phyloP scores from a whole-genome alignment of 2,329 filamentous ascomycete genomes.

The Westerdykella aurantiaca region DNA sequence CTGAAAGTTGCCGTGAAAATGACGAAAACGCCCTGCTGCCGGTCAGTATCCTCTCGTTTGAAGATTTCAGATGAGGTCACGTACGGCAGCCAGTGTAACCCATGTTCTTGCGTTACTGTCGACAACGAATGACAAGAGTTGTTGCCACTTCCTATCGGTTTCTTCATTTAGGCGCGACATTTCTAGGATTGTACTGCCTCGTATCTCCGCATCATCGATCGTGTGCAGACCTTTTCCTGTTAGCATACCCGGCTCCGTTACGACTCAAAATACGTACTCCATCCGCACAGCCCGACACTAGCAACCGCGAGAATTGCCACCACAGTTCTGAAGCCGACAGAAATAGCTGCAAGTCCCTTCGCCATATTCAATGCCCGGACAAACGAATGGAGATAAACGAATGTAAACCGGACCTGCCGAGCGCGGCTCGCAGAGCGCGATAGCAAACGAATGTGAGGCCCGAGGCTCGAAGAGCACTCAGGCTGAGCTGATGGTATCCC shows the following conservation, averaged over 20 bases:
- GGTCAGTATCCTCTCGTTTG: too few relatives aligned
- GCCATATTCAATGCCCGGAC: not conserved
- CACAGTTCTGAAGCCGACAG: slow-evolving; percentile 18
- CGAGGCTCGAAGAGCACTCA: too few relatives aligned
- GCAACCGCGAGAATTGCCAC: slow-evolving; percentile 16
- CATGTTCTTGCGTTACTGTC: slow-evolving; percentile 15
- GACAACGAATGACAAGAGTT: slow-evolving; percentile 13
- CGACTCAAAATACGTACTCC: slow-evolving; percentile 13
- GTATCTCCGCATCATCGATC: slow-evolving; percentile 18
- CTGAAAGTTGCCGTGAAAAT: slow-evolving; percentile 14
- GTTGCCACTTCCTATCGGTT: slow-evolving; percentile 13
- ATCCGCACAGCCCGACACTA: slow-evolving; percentile 19
- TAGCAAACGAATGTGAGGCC: not conserved
- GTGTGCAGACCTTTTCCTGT: slow-evolving; percentile 12
- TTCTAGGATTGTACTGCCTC: slow-evolving; percentile 14
- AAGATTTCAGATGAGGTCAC: not conserved
- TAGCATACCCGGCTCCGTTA: not conserved
- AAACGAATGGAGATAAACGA: slow-evolving; percentile 6
- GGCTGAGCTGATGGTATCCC: too few relatives aligned
- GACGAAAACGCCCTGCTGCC: slow-evolving; percentile 15
- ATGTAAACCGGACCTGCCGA: slow-evolving; percentile 18
- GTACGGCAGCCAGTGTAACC: slow-evolving; percentile 22
- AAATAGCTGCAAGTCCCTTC: slow-evolving; percentile 16
- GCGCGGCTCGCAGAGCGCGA: slow-evolving; percentile 25
- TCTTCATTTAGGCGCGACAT: slow-evolving; percentile 5